phyloP scores from a whole-genome alignment of 1,139 yeast species.

The Nakaseomyces sp. region DNA sequence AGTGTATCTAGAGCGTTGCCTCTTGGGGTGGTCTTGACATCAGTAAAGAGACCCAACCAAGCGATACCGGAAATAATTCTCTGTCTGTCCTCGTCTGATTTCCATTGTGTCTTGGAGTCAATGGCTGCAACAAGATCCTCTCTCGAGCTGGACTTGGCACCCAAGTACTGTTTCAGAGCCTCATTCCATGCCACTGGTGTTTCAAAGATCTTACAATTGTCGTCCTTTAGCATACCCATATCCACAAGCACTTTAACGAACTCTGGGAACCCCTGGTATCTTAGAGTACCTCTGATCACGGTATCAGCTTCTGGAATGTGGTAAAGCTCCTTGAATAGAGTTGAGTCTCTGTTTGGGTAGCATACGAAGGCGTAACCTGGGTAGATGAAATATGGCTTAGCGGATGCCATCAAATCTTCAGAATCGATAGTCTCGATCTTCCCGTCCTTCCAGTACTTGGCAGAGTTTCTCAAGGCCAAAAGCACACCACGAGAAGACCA shows the following conservation, averaged over 20 bases:
- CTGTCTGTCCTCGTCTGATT: constrained; percentile 71
- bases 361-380: constrained; percentile 94
- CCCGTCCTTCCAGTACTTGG: constrained; percentile 83
- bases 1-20: constrained; percentile 92
- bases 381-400: constrained; percentile 89
- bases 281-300: constrained; percentile 90
- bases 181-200: constrained; percentile 74
- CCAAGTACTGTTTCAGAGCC: constrained; percentile 68
- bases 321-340: constrained; percentile 85
- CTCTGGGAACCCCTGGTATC: constrained; percentile 98
- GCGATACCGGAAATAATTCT: constrained; percentile 81
- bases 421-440: constrained; percentile 69
- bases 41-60: constrained; percentile 91
- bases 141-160: constrained; percentile 61
- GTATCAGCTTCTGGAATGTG: constrained; percentile 96
- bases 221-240: constrained; percentile 83
- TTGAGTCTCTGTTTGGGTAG: constrained; percentile 97
- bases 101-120: constrained; percentile 69
- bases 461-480: constrained; percentile 88
- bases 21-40: constrained; percentile 68
- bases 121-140: constrained; percentile 69
- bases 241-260: constrained; percentile 92
- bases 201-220: constrained; percentile 49
- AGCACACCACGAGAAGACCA: constrained; percentile 99
- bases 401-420: constrained; percentile 90